Base-by-base conservation (phyloP, 176 grass and related monocot genomes). In the Cenchrus americanus region DNA sequence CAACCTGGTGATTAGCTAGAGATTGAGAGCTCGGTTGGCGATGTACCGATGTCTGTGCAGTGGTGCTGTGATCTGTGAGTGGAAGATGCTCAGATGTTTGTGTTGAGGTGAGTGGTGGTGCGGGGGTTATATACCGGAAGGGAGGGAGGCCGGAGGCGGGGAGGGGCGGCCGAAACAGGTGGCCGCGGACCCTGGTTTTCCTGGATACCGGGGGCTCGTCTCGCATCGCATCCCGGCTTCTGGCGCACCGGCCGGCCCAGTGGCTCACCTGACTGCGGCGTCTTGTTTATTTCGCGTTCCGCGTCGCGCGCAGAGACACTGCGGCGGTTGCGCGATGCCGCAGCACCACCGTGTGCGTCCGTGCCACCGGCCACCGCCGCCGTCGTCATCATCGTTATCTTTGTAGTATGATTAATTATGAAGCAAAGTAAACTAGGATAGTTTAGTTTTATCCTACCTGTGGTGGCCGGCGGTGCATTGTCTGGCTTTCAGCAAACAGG, bases 171-270 rank as follows among this genome's bases (percentile, higher is more conserved):
- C 15, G 55, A 82, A 77, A 32, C 53, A 8, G 50, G 52, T 18
- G 70, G 24, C 43, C 30, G 19, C 21, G 42, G 79, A 10, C 51
- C 13, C 22, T 77, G 72, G 72, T 76, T 86, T 81, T 41, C 68
- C 69, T 24, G 72, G 11, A 76, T 77, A 84, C 80, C 64, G 18
- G 74, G 55, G 70, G 69, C 63, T 60, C 7, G 42, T 5, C n/a
- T 5, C 5, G 42, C n/a, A 19, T 17, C 1, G 21, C n/a, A 18
- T 7, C 70, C 30, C 54, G 55, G 37, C 10, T 26, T 23, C 40
- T 26, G n/a, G 5, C 5, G 5, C n/a, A 18, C 74, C 74, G 55
- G 34, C 54, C 42, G 7, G 5, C 43, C 74, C 54, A 77, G 34
- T 61, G 67, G 67, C 11, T 69, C 66, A 69, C 66, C 44, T 46